Conservation (phyloP, 1,284 basidiomycete species). For the Pseudozyma sp. region DNA sequence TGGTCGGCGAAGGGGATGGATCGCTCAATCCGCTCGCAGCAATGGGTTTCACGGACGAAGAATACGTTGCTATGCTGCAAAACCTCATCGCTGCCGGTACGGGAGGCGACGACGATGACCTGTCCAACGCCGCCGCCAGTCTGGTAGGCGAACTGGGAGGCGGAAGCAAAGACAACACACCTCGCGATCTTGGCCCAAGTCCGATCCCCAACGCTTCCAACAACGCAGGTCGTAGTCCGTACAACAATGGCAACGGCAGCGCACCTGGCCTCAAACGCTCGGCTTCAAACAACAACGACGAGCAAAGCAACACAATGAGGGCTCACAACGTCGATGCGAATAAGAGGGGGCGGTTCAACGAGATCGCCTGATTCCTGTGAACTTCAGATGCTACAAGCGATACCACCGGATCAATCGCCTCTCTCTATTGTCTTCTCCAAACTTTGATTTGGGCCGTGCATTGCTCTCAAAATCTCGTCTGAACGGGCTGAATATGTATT, state of each 20-base stretch:
- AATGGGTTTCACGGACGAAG: constrained; percentile 64
- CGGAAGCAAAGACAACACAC: not conserved
- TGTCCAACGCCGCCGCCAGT: not conserved
- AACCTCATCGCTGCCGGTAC: constrained; percentile 60
- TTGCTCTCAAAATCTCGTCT: too few species aligned
- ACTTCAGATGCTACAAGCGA: not conserved
- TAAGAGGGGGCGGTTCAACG: constrained; percentile 2
- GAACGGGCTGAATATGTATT: too few species aligned
- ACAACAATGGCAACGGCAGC: not conserved
- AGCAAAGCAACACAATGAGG: not conserved
- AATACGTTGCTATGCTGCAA: constrained; percentile 65
- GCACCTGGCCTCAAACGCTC: not conserved
- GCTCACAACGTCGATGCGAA: not conserved
- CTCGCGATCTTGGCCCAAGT: not conserved
- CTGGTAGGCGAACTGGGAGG: not conserved
- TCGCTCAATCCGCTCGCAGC: constrained; percentile 59
- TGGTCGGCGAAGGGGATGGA: constrained; percentile 18
- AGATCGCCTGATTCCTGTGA: not conserved
- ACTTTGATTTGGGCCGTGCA: not conserved
- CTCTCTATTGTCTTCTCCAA: not conserved
- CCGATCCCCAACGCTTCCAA: not conserved
- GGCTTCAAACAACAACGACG: not conserved
- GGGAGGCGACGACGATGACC: constrained; percentile 34
- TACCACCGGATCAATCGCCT: not conserved
- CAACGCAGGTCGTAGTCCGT: not conserved